These are phyloP conservation scores for Clarkia xantiana DNA, from an alignment of 345 rosid species.

Conservation along the genomic window DNA sequence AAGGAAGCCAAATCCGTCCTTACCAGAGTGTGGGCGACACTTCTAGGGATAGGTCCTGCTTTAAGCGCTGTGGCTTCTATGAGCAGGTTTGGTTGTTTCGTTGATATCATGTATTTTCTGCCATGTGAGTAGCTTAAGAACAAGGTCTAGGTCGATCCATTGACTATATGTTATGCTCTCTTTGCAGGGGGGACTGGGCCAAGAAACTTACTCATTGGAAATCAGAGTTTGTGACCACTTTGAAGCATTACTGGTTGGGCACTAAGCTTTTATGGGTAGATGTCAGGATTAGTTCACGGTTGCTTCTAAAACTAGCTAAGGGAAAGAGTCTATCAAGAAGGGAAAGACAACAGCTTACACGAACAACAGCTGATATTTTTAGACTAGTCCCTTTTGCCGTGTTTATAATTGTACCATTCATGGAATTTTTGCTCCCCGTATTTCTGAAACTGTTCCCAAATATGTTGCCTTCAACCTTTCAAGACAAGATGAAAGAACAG, in stretches of 20 bases:
- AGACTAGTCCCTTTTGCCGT: constrained; percentile 77
- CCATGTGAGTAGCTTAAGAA: not conserved
- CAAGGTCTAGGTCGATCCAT: not conserved
- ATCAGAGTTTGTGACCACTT: constrained; percentile 38
- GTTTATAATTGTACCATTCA: constrained; percentile 60
- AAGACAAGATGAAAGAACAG: constrained; percentile 75
- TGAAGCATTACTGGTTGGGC: constrained; percentile 73
- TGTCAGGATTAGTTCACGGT: constrained; percentile 52
- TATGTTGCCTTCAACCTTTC: constrained; percentile 73
- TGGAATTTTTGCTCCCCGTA: constrained; percentile 64
- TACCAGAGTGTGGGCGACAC: constrained; percentile 25
- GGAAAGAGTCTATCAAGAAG: constrained; percentile 74
- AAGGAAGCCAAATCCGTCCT: constrained; percentile 29
- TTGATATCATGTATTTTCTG: constrained; percentile 4
- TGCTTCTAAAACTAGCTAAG: constrained; percentile 49
- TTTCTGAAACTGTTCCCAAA: constrained; percentile 61
- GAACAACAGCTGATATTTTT: constrained; percentile 85
- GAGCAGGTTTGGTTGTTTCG: constrained; percentile 47
- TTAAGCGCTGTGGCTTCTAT: constrained; percentile 60
- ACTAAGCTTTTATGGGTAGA: constrained; percentile 51
- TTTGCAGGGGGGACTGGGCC: constrained; percentile 59
- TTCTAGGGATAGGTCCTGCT: constrained; percentile 52
- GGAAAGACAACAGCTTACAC: constrained; percentile 85
- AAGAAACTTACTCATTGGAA: constrained; percentile 51
- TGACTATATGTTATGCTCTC: not conserved